A percentile compares a stretch with the other conserved stretches of the same genome.
Evolutionary conservation across 1,284 basidiomycete genomes (phyloP).

Genomic region (Heterobasidion occidentale): DNA sequence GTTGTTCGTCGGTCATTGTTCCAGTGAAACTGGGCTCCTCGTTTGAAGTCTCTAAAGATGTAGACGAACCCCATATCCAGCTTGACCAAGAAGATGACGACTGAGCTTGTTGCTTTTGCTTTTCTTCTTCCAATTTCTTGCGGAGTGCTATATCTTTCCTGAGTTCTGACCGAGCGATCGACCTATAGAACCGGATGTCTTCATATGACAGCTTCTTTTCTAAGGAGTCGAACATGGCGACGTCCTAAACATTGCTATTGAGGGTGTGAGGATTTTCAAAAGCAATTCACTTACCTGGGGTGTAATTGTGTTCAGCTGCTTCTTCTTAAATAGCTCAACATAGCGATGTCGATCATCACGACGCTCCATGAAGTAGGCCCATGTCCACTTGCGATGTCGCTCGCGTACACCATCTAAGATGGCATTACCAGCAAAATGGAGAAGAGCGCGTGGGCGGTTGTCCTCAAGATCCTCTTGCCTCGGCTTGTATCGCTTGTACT

Average conservation of each 20-base stretch:
- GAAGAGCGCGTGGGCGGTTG: conserved; percentile 67
- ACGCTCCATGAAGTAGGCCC: conserved; percentile 86
- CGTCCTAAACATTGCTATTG: conserved; percentile 39
- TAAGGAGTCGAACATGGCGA: conserved; percentile 52
- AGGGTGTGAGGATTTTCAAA: conserved; percentile 1
- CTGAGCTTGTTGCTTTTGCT: conserved; percentile 40
- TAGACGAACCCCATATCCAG: conserved; percentile 79
- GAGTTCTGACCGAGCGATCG: conserved; percentile 85
- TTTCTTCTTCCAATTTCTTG: conserved; percentile 65
- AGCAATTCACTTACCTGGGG: conserved; percentile 34
- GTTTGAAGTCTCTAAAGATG: conserved; percentile 19
- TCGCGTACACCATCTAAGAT: conserved; percentile 87
- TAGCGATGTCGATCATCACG: conserved; percentile 83
- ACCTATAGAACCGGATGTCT: conserved; percentile 97
- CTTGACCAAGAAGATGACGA: conserved; percentile 60
- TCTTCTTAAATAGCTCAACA: conserved; percentile 84
- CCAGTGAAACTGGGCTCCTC: conserved; percentile 53
- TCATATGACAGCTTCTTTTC: conserved; percentile 88
- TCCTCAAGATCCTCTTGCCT: conserved; percentile 49
- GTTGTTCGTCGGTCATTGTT: conserved; percentile 86
- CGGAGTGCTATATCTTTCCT: conserved; percentile 78
- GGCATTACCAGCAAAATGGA: conserved; percentile 78
- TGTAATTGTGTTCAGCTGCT: conserved; percentile 46
- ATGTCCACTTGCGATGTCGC: conserved; percentile 82
- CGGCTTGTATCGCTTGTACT: conserved; percentile 84